Percentiles rank a stretch among this genome's conserved stretches.
phyloP scores from a whole-genome alignment of 257 asterid species.

The Primulina huaijiensis region DNA sequence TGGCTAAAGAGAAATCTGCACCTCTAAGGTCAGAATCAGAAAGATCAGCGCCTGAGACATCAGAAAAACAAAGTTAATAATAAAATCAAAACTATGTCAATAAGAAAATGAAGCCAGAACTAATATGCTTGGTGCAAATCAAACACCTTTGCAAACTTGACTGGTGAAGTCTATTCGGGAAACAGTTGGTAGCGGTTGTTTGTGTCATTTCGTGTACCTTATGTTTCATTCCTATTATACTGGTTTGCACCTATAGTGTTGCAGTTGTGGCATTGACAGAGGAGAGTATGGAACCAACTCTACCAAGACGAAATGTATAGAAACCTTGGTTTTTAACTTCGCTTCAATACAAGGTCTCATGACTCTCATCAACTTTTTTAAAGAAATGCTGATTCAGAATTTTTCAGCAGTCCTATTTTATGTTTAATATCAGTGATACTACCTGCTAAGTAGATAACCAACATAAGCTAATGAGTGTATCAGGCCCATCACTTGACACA shows the following conservation, averaged over 20 bases:
- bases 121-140: background rate
- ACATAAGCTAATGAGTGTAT: background rate
- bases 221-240: background rate
- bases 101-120: background rate
- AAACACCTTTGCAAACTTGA: background rate
- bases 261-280: background rate
- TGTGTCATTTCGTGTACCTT: background rate
- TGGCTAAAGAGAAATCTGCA: constrained; percentile 91
- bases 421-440: no score
- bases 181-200: background rate
- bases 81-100: background rate
- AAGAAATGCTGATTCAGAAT: no score
- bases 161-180: background rate
- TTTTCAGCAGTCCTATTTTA: no score
- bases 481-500: background rate
- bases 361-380: no score
- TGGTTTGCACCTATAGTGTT: background rate
- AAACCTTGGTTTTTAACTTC: no score
- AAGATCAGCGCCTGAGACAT: constrained; percentile 79
- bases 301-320: background rate
- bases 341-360: no score
- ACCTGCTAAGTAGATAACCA: no score
- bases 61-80: constrained; percentile 4
- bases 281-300: background rate
- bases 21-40: constrained; percentile 97